phyloP scores from a whole-genome alignment of 139 green algal genomes.

The Trebouxia sp. region DNA sequence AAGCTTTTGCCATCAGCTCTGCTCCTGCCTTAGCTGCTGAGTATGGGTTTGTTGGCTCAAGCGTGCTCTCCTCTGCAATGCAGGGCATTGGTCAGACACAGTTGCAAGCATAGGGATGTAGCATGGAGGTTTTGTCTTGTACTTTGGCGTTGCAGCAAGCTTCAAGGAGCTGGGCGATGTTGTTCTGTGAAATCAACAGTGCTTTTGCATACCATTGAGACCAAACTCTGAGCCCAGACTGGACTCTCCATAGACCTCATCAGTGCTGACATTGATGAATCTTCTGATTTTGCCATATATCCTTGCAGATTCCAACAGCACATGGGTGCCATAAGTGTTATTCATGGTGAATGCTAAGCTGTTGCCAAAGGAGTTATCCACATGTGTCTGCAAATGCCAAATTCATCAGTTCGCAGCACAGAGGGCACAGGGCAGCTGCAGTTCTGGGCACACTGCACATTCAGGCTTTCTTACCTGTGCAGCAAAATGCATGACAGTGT shows the following conservation, averaged over 20 bases:
- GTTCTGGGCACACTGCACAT: neutral
- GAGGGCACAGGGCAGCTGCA: neutral
- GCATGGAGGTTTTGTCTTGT: too few relatives aligned
- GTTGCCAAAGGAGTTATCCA: conserved; percentile 98
- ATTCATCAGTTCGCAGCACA: neutral
- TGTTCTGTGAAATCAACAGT: too few relatives aligned
- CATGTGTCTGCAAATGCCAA: conserved; percentile 81
- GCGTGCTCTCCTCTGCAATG: conserved; percentile 73
- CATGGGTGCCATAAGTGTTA: conserved; percentile 94
- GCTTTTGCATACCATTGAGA: conserved; percentile 6
- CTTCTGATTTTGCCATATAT: conserved; percentile 75
- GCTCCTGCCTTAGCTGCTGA: conserved; percentile 94
- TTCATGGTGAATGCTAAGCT: conserved; percentile 90
- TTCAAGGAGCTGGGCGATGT: neutral
- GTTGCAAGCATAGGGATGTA: too few relatives aligned
- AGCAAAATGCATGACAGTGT: conserved; percentile 99
- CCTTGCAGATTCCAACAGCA: conserved; percentile 88
- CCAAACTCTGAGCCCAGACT: conserved; percentile 23
- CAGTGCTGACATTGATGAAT: conserved; percentile 94
- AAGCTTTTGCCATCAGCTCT: conserved; percentile 94
- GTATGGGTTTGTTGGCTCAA: conserved; percentile 98
- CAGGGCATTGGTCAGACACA: too few relatives aligned
- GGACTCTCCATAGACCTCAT: conserved; percentile 54
- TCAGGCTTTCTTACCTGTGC: conserved; percentile 59
- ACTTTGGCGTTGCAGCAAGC: neutral